These are phyloP conservation scores for Akebia trifoliata DNA, from an alignment of 164 flowering plant species.

Conservation along the genomic window DNA sequence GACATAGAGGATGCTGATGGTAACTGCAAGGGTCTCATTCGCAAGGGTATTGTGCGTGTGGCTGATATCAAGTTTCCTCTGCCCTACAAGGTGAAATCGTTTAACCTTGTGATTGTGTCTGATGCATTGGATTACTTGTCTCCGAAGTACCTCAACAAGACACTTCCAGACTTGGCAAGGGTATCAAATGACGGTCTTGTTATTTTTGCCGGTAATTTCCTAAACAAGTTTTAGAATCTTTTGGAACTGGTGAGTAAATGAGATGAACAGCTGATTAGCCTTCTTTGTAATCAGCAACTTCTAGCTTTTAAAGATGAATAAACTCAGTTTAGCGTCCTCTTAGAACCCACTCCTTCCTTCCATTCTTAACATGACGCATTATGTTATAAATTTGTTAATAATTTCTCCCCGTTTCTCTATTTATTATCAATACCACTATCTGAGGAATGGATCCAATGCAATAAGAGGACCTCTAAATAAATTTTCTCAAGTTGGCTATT, in stretches of 20 bases:
- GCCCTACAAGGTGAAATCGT: constrained; percentile 81
- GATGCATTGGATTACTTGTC: constrained; percentile 94
- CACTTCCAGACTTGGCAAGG: constrained; percentile 90
- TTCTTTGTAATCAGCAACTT: neutral
- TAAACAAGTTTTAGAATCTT: neutral
- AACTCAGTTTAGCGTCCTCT: too few species aligned
- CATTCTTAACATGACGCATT: too few species aligned
- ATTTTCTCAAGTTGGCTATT: too few species aligned
- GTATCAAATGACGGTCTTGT: constrained; percentile 79
- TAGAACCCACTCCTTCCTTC: too few species aligned
- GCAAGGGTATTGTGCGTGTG: constrained; percentile 81
- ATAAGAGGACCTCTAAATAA: too few species aligned
- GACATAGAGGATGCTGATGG: constrained; percentile 82
- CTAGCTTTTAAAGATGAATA: neutral
- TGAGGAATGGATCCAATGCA: too few species aligned
- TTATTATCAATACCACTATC: too few species aligned
- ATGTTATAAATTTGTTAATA: neutral
- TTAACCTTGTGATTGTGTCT: constrained; percentile 77
- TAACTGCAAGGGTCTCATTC: constrained; percentile 69
- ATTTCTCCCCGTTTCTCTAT: neutral
- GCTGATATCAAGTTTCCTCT: constrained; percentile 90
- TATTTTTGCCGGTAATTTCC: constrained; percentile 65
- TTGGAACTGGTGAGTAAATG: neutral
- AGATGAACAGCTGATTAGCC: neutral
- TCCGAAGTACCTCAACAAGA: constrained; percentile 82